Percentiles rank a stretch among this genome's conserved stretches.
Evolutionary conservation across 2,329 filamentous ascomycete genomes (phyloP).

Genomic region (Paracoccidioides brasiliensis): DNA sequence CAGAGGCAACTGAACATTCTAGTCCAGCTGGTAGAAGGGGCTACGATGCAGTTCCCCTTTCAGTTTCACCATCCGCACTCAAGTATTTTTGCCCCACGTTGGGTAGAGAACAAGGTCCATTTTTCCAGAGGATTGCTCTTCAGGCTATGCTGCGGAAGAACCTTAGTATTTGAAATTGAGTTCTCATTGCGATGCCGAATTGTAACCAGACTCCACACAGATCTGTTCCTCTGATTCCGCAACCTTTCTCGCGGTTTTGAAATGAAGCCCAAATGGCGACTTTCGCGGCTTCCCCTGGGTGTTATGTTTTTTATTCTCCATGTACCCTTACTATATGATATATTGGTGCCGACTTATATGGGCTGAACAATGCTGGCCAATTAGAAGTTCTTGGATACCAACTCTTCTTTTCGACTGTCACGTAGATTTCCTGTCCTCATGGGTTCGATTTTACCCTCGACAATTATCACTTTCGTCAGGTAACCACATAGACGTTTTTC

Average conservation of each 20-base stretch:
- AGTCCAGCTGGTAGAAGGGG: neutral
- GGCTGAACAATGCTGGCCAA: neutral
- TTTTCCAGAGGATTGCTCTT: neutral
- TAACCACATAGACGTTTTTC: conserved; percentile 7
- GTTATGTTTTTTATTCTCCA: neutral
- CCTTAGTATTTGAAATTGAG: neutral
- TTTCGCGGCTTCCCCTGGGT: neutral
- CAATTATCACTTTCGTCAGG: conserved; percentile 2
- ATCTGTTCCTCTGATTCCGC: neutral
- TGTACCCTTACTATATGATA: neutral
- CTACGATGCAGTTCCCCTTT: neutral
- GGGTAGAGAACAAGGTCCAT: neutral
- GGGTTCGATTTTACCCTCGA: conserved; percentile 3
- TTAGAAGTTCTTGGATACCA: neutral
- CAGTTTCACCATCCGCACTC: neutral
- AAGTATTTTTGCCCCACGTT: neutral
- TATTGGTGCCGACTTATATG: neutral
- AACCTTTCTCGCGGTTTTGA: neutral
- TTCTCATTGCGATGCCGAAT: neutral
- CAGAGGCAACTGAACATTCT: neutral
- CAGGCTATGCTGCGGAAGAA: neutral
- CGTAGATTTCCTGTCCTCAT: neutral
- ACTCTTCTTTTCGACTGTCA: neutral
- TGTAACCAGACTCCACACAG: conserved; percentile 1
- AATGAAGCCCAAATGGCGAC: neutral